Conservation (phyloP, 192 early-diverging fungal species). For the Backusella sp. region DNA sequence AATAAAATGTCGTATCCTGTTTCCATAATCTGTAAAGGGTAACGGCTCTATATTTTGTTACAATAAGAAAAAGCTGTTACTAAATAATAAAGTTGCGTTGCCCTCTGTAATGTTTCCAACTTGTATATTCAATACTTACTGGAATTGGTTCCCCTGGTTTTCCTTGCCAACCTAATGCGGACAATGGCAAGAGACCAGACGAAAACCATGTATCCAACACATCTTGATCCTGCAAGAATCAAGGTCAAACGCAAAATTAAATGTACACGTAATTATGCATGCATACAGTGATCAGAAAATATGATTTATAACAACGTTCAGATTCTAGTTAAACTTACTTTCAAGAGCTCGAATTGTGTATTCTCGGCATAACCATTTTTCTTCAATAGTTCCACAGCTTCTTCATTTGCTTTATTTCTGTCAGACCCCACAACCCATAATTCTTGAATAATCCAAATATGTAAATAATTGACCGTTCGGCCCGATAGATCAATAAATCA, state of each 20-base stretch:
- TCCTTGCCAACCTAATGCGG: conserved; percentile 55
- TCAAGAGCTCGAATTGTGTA: conserved; percentile 27
- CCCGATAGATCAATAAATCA: background rate
- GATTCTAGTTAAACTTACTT: conserved; percentile 19
- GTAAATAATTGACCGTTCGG: background rate
- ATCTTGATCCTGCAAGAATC: conserved; percentile 79
- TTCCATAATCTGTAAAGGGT: conserved; percentile 83
- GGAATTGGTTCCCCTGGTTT: conserved; percentile 24
- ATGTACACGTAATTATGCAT: background rate
- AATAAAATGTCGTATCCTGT: conserved; percentile 97
- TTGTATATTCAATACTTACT: conserved; percentile 17
- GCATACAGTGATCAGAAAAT: background rate
- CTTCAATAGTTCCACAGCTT: conserved; percentile 50
- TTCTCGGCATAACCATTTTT: conserved; percentile 38
- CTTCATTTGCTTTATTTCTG: conserved; percentile 54
- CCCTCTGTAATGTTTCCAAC: background rate
- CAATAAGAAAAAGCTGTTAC: background rate
- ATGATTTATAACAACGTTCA: background rate
- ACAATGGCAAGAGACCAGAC: conserved; percentile 87
- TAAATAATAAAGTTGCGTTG: background rate
- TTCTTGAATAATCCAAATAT: conserved; percentile 17
- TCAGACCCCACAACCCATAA: conserved; percentile 68
- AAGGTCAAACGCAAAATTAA: conserved; percentile 25
- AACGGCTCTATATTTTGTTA: conserved; percentile 53
- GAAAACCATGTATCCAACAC: conserved; percentile 99